Evolutionary conservation across 2,329 filamentous ascomycete genomes (phyloP).

Genomic region (Fusarium domesticum): DNA sequence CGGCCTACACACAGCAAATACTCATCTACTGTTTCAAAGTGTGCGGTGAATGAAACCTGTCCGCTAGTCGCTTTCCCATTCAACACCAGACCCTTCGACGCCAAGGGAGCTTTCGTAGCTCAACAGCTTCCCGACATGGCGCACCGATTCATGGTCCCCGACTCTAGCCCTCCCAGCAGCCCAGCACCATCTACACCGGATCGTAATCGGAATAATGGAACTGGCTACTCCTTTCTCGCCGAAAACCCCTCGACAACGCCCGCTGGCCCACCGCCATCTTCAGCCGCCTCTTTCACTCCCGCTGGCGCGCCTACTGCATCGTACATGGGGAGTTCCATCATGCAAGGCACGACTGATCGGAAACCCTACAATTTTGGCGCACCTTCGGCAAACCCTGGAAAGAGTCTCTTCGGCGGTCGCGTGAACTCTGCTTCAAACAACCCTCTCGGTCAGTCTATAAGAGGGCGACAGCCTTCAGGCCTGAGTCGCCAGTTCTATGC

Average conservation of each 20-base stretch:
- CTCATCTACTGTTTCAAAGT: constrained; percentile 3
- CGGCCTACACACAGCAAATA: constrained; percentile 13
- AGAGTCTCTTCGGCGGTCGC: constrained; percentile 39
- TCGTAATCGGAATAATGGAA: constrained; percentile 33
- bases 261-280: constrained; percentile 50
- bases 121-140: constrained; percentile 35
- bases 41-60: constrained; percentile 2
- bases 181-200: constrained; percentile 51
- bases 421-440: constrained; percentile 36
- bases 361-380: constrained; percentile 42
- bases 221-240: constrained; percentile 39
- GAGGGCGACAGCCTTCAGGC: constrained; percentile 46
- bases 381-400: constrained; percentile 26
- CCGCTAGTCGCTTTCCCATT: constrained; percentile 9
- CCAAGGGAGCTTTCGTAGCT: constrained; percentile 16
- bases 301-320: constrained; percentile 54
- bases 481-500: constrained; percentile 45
- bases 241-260: constrained; percentile 53
- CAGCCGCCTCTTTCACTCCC: constrained; percentile 54
- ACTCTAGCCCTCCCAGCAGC: constrained; percentile 42
- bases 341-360: constrained; percentile 41
- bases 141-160: constrained; percentile 41
- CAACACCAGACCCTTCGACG: constrained; percentile 9
- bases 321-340: constrained; percentile 53
- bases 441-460: constrained; percentile 49